Conservation (phyloP, 768 basidiomycete genomes). For the Cystobasidium onofrii region DNA sequence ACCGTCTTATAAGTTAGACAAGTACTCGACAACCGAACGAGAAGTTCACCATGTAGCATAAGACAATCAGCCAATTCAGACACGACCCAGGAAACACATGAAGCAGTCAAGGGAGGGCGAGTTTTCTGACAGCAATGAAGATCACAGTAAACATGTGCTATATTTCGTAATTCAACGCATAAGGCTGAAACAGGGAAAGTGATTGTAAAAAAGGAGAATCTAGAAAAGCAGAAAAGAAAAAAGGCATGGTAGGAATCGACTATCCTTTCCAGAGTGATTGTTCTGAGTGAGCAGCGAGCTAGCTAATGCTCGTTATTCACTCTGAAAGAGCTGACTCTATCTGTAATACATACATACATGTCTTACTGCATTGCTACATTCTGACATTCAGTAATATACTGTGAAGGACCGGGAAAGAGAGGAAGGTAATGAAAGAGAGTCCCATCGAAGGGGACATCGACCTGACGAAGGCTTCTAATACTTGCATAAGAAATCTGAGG, state of each 20-base stretch:
- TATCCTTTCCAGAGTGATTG: background rate
- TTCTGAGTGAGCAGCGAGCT: too few species aligned
- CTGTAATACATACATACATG: background rate
- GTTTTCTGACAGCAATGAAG: too few species aligned
- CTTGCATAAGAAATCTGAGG: too few species aligned
- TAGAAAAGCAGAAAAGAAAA: conserved; percentile 9
- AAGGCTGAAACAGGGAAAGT: background rate
- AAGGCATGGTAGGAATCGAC: background rate
- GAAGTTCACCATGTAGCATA: too few species aligned
- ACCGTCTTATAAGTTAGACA: too few species aligned
- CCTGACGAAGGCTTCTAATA: background rate
- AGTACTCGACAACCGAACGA: too few species aligned
- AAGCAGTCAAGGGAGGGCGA: background rate
- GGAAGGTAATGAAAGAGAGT: background rate
- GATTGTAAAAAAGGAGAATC: background rate
- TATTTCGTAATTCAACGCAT: background rate
- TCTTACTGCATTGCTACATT: background rate
- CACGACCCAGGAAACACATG: too few species aligned
- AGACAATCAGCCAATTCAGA: too few species aligned
- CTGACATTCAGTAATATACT: background rate
- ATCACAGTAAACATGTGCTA: background rate
- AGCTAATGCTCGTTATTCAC: background rate
- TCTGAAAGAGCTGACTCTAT: background rate
- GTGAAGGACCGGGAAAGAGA: background rate
- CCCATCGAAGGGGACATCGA: background rate